Base-by-base conservation (phyloP, 192 early-diverging fungal genomes). In the Podila minutissima region DNA sequence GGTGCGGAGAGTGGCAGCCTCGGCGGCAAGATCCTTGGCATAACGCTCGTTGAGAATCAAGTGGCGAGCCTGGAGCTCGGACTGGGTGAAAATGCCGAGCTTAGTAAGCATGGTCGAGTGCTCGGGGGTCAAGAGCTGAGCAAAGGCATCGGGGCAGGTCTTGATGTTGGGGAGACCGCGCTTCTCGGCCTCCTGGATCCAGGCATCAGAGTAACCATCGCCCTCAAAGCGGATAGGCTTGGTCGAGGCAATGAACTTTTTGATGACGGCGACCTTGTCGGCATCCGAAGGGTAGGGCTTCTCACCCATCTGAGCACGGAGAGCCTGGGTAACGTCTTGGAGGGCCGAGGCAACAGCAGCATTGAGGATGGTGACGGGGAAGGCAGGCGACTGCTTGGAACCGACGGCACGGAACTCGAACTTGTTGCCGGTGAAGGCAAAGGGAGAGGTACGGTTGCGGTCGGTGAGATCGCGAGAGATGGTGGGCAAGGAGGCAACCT, bases 361-460 rank as follows among this genome's bases (percentile, higher is more conserved):
- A 90, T 98, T 99, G 62, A 98, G 88, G 74, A 99, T 86, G 0
- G 96, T 94, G 59, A 96, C 92, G 29, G 98, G 97, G 93, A 98
- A 98, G 62, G 98, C 97, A 29, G 96, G 94, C 41, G 95, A 97
- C 87, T 97, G 96, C 89, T 97, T 97, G 74, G 98, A 97, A 58
- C 98, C 98, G 49, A 98, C 97, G 38, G 98, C 96, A 86, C 96
- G 95, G 96, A 98, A 99, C 90, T 99, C 98, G 78, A 99, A 99
- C 91, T 99, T 99, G 95, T 99, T 99, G 50, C 98, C 98, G 63
- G 98, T 99, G 86, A 99, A 99, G 64, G 98, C 98, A 71, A 99
- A 98, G 48, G 98, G 97, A 58, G 96, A 98, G 32, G 98, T 99
- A 81, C 97, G 95, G 93, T 99, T 99, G 87, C 98, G 96, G 87